Base-by-base conservation (phyloP, 2,329 filamentous ascomycete species). In the Fusarium praegraminearum region DNA sequence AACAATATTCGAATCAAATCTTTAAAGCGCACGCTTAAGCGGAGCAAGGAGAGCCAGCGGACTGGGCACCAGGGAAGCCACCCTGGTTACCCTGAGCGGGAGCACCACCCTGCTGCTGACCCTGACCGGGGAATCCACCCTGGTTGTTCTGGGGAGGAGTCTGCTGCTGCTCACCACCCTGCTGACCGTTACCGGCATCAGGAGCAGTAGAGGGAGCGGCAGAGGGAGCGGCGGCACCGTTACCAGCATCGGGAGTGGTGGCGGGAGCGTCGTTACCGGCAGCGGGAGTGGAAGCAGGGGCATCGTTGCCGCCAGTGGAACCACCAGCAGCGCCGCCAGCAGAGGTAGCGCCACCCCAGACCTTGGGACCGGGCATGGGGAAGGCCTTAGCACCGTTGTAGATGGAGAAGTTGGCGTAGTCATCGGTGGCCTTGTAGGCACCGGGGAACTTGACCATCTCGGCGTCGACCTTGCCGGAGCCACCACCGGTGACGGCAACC, bases 391-490 rank as follows among this genome's bases (percentile, higher is more conserved):
- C 60, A 36, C 60, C 60, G 35, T 12, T 15, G 57, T 63, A 63
- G 47, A 63, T 63, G 60, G 60, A 63, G 60, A 63, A 63, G 60
- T 63, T 63, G 41, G 57, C 60, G 35, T 63, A 63, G 3, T 30
- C 46, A 7, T 63, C 60, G 13, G 60, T 63, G 3, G 8, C 41
- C 60, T 63, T 63, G 60, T 63, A 63, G 47, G 60, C 60, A 47
- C 60, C 60, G 47, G 60, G 60, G 41, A 63, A 63, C 60, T 63
- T 63, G 35, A 36, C 32, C 60, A 63, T 63, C 60, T 63, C 60
- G 15, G 60, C 60, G 13, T 63, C 57, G 30, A 63, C 60, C 18
- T 40, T 63, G 30, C 60, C 60, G 30, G 59, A 32, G 13, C 57
- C 36, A 44, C 60, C 60, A 36, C 55, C 58, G 11, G 60, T 55